Percentiles rank a stretch among this genome's conserved stretches.
These are phyloP conservation scores for Coemansia sp. DNA, from an alignment of 192 early-diverging fungal genomes.

Conservation along the genomic window DNA sequence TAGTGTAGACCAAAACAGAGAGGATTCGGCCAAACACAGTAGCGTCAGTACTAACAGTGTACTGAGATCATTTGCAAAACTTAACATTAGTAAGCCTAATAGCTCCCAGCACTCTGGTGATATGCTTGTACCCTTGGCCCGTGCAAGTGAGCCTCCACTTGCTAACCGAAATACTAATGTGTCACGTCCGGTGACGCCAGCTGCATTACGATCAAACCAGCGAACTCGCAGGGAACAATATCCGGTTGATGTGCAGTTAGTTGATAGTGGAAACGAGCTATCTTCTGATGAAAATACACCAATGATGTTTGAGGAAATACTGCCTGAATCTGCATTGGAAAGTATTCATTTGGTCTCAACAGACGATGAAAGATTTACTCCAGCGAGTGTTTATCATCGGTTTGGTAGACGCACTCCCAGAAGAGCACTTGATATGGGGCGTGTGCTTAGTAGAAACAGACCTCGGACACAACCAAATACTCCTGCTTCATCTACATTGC, in stretches of 20 bases:
- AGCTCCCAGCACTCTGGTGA: conserved; percentile 15
- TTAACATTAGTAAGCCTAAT: conserved; percentile 28
- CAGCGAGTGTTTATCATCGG: neutral
- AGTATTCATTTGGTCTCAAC: conserved; percentile 9
- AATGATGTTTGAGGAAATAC: neutral
- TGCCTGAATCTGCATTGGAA: conserved; percentile 16
- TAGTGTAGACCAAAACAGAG: conserved; percentile 4
- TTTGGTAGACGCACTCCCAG: neutral
- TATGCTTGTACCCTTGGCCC: conserved; percentile 4
- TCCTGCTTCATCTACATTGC: neutral
- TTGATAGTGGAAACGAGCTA: conserved; percentile 17
- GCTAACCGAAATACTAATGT: neutral
- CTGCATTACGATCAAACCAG: neutral
- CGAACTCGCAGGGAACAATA: neutral
- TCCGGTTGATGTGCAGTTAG: conserved; percentile 11
- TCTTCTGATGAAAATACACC: neutral
- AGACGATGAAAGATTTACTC: neutral
- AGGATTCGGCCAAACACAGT: conserved; percentile 15
- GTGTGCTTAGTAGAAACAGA: neutral
- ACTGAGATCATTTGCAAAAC: conserved; percentile 17
- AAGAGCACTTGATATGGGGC: neutral
- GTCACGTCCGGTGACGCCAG: neutral
- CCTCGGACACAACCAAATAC: neutral
- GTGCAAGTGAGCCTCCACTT: neutral
- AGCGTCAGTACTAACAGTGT: conserved; percentile 16